Percentiles rank a stretch among this genome's conserved stretches.
These are phyloP conservation scores for Colletotrichum cereale DNA, from an alignment of 2,329 filamentous ascomycete species.

Conservation along the genomic window DNA sequence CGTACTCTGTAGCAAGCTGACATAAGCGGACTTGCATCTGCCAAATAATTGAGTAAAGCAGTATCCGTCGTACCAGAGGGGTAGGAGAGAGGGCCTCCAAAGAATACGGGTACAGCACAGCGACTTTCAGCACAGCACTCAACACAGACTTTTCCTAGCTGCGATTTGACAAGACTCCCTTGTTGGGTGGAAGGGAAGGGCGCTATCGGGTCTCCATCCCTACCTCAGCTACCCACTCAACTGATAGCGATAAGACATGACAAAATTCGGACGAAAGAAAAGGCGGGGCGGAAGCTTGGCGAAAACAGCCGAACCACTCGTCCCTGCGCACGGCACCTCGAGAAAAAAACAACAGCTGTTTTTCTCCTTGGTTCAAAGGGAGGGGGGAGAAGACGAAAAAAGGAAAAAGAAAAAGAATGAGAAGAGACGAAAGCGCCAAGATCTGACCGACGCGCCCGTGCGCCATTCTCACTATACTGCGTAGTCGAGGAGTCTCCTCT, in stretches of 20 bases:
- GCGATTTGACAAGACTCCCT: not conserved
- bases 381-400: not conserved
- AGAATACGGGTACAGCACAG: too few relatives aligned
- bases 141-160: not conserved
- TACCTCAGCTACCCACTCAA: not conserved
- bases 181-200: too few relatives aligned
- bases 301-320: constrained; percentile 20
- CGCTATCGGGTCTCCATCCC: not conserved
- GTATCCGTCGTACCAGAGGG: too few relatives aligned
- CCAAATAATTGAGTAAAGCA: not conserved
- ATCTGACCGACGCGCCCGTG: not conserved
- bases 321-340: constrained; percentile 22
- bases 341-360: constrained; percentile 17
- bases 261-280: constrained; percentile 24
- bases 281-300: constrained; percentile 28
- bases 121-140: not conserved
- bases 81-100: too few relatives aligned
- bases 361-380: not conserved
- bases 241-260: not conserved
- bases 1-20: constrained; percentile 31
- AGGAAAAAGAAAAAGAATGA: too few relatives aligned
- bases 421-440: constrained; percentile 1
- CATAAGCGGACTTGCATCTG: not conserved
- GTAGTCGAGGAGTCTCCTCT: too few relatives aligned
- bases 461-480: not conserved